phyloP scores from a whole-genome alignment of 2,329 filamentous ascomycete genomes.

The Ophiostoma sp. region DNA sequence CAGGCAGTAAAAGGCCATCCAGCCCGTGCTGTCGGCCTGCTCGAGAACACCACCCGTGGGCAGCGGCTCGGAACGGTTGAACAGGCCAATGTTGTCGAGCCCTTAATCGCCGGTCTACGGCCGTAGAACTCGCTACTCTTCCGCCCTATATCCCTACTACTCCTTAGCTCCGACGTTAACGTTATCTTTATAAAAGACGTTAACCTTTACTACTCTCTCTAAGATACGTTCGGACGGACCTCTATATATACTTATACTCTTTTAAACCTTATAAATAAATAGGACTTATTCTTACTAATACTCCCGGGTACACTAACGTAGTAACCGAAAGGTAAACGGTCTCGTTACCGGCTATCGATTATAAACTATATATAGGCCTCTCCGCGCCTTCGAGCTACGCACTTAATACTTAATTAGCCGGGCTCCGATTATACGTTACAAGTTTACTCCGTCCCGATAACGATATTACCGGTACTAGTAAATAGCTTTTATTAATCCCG shows the following conservation, averaged over 20 bases:
- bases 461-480: no score
- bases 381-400: neutral
- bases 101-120: neutral
- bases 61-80: constrained; percentile 93
- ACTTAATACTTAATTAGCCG: neutral
- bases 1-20: constrained; percentile 98
- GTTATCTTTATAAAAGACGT: neutral
- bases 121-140: neutral
- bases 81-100: constrained; percentile 96
- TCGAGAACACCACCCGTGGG: constrained; percentile 92
- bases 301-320: neutral
- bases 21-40: constrained; percentile 95
- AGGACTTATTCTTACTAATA: neutral
- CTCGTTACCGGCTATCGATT: neutral
- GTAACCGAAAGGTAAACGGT: neutral
- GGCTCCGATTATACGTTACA: neutral
- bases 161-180: neutral
- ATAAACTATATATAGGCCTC: constrained; percentile 8
- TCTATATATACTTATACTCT: neutral
- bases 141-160: neutral
- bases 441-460: no score
- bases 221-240: neutral
- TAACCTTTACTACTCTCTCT: no score
- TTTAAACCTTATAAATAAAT: neutral
- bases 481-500: no score